phyloP scores from a whole-genome alignment of 2,329 filamentous ascomycete genomes.

The Elsinoe batatas region DNA sequence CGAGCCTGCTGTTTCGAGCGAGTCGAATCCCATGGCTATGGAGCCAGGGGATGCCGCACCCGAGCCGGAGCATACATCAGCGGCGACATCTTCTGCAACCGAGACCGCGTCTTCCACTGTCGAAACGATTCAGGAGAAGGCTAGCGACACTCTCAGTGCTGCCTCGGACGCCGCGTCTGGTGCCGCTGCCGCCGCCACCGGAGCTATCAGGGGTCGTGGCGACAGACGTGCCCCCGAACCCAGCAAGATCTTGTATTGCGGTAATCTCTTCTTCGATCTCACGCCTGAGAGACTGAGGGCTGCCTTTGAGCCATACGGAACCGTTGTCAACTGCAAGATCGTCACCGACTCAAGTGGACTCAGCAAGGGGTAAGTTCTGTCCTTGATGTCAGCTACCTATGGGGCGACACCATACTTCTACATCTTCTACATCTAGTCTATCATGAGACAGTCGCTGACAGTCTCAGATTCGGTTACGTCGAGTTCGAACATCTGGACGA shows the following conservation, averaged over 20 bases:
- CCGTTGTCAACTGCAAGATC: conserved; percentile 44
- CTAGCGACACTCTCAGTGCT: conserved; percentile 19
- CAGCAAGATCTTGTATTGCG: conserved; percentile 50
- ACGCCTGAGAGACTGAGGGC: conserved; percentile 50
- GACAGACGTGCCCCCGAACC: conserved; percentile 17
- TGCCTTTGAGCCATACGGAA: conserved; percentile 51
- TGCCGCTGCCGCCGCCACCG: conserved; percentile 22
- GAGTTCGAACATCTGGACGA: conserved; percentile 45
- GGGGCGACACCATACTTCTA: too few relatives aligned
- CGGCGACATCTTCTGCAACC: conserved; percentile 15
- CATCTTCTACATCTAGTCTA: too few relatives aligned
- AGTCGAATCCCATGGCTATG: conserved; percentile 16
- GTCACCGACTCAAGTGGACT: conserved; percentile 52
- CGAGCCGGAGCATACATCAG: conserved; percentile 12
- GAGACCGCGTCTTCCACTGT: conserved; percentile 16
- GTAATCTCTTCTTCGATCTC: conserved; percentile 62
- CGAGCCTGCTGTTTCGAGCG: conserved; percentile 18
- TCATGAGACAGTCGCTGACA: too few relatives aligned
- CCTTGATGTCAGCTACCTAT: too few relatives aligned
- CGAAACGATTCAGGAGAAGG: conserved; percentile 19
- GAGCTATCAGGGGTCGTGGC: conserved; percentile 11
- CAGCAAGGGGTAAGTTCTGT: conserved; percentile 53
- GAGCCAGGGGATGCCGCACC: conserved; percentile 11
- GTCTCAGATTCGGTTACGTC: conserved; percentile 55
- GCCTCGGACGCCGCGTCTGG: conserved; percentile 16